Evolutionary conservation across 1,139 yeast species (phyloP).

Genomic region (Yamadazyma dendronema): DNA sequence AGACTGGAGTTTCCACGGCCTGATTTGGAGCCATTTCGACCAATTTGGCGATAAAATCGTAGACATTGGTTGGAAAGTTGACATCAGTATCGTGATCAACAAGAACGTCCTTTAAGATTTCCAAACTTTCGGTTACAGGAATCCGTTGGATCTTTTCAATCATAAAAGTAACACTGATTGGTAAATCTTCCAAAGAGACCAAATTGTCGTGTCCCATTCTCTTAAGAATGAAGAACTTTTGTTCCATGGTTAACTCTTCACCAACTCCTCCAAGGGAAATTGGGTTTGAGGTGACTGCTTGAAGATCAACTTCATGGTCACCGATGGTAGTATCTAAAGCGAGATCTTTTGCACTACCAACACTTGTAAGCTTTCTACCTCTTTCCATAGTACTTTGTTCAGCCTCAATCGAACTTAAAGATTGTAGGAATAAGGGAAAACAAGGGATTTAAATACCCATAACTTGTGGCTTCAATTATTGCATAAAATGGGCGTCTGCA

Average conservation of each 20-base stretch:
- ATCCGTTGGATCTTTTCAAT: conserved; percentile 37
- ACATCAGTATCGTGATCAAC: conserved; percentile 46
- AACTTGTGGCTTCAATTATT: background rate
- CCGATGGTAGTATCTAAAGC: conserved; percentile 8
- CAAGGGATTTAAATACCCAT: background rate
- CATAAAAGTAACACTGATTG: conserved; percentile 33
- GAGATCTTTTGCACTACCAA: conserved; percentile 6
- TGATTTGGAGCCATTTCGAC: conserved; percentile 11
- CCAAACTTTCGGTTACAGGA: conserved; percentile 38
- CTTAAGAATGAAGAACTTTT: conserved; percentile 26
- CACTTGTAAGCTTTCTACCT: conserved; percentile 11
- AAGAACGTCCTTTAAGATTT: conserved; percentile 38
- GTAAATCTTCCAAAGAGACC: conserved; percentile 28
- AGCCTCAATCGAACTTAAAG: background rate
- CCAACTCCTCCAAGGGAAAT: conserved; percentile 26
- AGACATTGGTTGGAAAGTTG: conserved; percentile 44
- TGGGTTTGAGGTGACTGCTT: conserved; percentile 20
- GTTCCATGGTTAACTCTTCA: conserved; percentile 21
- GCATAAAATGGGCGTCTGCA: too few relatives aligned
- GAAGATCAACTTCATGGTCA: conserved; percentile 13
- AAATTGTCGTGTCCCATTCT: conserved; percentile 26
- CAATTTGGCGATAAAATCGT: conserved; percentile 20
- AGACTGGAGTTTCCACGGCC: conserved; percentile 1
- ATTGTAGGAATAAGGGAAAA: too few relatives aligned
- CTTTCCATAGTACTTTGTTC: conserved; percentile 24